Percentiles rank a stretch among this genome's conserved stretches.
These are phyloP conservation scores for Conoideocrella luteorostrata DNA, from an alignment of 2,329 filamentous ascomycete species.

Conservation along the genomic window DNA sequence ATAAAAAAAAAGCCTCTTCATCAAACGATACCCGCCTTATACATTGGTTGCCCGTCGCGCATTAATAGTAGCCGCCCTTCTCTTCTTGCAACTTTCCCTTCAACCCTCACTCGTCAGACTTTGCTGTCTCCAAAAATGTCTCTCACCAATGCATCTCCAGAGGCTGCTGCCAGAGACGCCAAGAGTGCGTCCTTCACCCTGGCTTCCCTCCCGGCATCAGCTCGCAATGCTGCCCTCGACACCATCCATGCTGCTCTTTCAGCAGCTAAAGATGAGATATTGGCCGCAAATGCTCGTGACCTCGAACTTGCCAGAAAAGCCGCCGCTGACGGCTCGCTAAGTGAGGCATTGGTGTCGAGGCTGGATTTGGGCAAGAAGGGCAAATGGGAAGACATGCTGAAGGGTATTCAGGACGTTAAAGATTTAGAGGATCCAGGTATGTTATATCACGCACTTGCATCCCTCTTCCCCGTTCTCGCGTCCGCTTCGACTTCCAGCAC, in stretches of 20 bases:
- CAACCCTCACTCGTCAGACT: too few relatives aligned
- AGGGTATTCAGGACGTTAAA: conserved; percentile 85
- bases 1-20: too few relatives aligned
- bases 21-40: too few relatives aligned
- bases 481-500: not conserved
- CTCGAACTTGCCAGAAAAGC: conserved; percentile 67
- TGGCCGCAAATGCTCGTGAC: conserved; percentile 81
- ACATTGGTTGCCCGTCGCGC: too few relatives aligned
- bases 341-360: conserved; percentile 76
- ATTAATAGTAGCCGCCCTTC: too few relatives aligned
- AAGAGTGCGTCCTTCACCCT: conserved; percentile 77
- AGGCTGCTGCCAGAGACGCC: conserved; percentile 69
- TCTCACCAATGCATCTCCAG: conserved; percentile 75
- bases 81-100: too few relatives aligned
- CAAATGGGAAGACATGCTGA: conserved; percentile 97
- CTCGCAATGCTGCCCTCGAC: conserved; percentile 79
- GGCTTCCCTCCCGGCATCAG: conserved; percentile 67
- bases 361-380: conserved; percentile 80
- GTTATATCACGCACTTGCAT: conserved; percentile 21
- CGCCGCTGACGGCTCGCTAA: conserved; percentile 68
- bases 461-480: not conserved
- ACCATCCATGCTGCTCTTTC: conserved; percentile 74
- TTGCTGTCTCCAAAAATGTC: conserved; percentile 58
- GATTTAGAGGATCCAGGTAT: conserved; percentile 78
- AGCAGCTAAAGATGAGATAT: conserved; percentile 64